phyloP scores from a whole-genome alignment of 2,329 filamentous ascomycete genomes.

The Dendryphion nanum region DNA sequence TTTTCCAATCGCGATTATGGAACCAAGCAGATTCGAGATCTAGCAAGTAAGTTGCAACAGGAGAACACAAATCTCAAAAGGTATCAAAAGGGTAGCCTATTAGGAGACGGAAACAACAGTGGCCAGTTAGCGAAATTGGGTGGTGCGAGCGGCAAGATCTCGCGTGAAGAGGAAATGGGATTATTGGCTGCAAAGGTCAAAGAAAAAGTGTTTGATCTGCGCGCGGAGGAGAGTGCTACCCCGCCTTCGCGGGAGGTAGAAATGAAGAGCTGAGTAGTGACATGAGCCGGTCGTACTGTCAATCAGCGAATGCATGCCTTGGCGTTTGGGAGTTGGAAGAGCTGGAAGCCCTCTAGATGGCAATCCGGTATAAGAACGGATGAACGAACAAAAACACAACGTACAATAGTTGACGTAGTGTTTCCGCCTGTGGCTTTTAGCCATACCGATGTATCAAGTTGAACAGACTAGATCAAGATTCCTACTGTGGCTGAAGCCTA shows the following conservation, averaged over 20 bases:
- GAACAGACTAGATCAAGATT: no score
- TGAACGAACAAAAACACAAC: no score
- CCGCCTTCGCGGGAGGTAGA: constrained; percentile 5
- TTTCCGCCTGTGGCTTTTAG: no score
- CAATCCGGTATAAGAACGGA: no score
- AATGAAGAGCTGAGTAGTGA: constrained; percentile 15
- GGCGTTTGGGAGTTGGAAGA: constrained; percentile 8
- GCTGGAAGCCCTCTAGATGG: no score
- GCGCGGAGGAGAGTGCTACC: constrained; percentile 2
- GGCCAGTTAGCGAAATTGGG: constrained; percentile 58
- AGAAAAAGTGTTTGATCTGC: constrained; percentile 53
- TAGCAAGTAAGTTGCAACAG: constrained; percentile 77
- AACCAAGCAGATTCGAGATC: constrained; percentile 86
- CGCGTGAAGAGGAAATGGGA: constrained; percentile 58
- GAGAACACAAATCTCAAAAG: constrained; percentile 49
- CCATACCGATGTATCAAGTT: no score
- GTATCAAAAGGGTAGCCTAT: constrained; percentile 21
- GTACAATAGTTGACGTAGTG: no score
- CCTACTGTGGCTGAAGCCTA: no score
- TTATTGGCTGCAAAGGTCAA: constrained; percentile 62
- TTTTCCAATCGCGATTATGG: constrained; percentile 91
- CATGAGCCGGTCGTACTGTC: no score
- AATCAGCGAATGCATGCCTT: constrained; percentile 4
- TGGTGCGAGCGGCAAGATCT: constrained; percentile 52
- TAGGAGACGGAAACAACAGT: constrained; percentile 22